A percentile compares a stretch with the other conserved stretches of the same genome.
Conservation (phyloP, 2,329 filamentous ascomycete genomes). For the Penicillium sp. region DNA sequence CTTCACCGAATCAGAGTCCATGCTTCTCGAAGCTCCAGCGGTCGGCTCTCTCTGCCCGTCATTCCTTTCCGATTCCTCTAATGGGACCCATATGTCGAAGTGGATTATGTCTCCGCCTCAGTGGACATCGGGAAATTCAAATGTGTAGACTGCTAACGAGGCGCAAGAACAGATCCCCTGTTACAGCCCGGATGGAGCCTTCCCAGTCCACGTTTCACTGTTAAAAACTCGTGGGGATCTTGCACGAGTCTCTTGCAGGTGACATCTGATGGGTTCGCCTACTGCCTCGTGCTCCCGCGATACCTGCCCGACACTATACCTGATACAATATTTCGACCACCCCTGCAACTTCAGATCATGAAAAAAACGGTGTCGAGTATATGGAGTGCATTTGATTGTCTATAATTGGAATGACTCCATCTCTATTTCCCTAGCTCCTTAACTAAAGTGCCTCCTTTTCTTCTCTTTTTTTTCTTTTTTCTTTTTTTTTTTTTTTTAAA, state of each 20-base stretch:
- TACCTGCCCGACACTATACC: constrained; percentile 8
- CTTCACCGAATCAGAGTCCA: constrained; percentile 7
- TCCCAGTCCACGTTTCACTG: neutral
- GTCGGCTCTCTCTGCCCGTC: constrained; percentile 13
- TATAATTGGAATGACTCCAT: neutral
- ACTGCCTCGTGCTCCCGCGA: constrained; percentile 20
- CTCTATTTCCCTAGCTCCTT: neutral
- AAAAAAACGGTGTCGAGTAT: neutral
- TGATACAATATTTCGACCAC: constrained; percentile 3
- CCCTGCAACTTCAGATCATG: neutral
- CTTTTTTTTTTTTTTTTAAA: neutral
- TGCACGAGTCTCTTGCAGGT: constrained; percentile 11
- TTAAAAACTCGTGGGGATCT: constrained; percentile 6
- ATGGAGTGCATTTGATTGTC: neutral
- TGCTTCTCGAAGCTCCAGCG: neutral
- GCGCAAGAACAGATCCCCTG: neutral
- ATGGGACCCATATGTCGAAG: neutral
- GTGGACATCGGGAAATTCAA: constrained; percentile 4
- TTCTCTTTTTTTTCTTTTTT: neutral
- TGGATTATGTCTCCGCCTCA: constrained; percentile 8
- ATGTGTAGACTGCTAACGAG: neutral
- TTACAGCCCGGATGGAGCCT: neutral
- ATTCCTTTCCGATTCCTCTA: neutral
- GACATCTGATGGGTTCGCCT: constrained; percentile 14
- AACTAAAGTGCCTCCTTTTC: neutral